These are phyloP conservation scores for Penicillium coffeae DNA, from an alignment of 495 filamentous ascomycete genomes.

Conservation along the genomic window DNA sequence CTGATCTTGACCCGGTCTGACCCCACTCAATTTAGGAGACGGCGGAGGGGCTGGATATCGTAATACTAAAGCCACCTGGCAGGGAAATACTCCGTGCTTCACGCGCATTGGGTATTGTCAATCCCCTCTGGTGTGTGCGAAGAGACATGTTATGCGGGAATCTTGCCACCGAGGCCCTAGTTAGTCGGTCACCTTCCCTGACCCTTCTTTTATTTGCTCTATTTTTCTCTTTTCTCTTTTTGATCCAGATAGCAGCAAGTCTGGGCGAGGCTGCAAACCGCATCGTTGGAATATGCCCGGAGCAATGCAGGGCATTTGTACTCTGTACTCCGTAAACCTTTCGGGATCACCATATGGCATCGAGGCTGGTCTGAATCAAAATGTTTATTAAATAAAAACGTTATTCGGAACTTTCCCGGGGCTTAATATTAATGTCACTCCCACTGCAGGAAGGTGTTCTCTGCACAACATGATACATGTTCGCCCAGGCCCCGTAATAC, in stretches of 20 bases:
- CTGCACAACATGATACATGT: no score
- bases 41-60: slow-evolving; percentile 10
- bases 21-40: slow-evolving; percentile 13
- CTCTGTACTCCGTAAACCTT: no score
- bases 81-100: slow-evolving; percentile 5
- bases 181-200: no score
- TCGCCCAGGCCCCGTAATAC: background rate
- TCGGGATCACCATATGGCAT: background rate
- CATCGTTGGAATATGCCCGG: no score
- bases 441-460: no score
- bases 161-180: slow-evolving; percentile 10
- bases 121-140: background rate
- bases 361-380: slow-evolving; percentile 6
- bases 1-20: slow-evolving; percentile 20
- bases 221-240: no score
- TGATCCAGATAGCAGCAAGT: slow-evolving; percentile 23
- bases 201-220: no score
- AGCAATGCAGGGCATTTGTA: slow-evolving; percentile 18
- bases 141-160: slow-evolving; percentile 4
- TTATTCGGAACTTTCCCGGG: background rate
- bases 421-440: no score
- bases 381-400: background rate
- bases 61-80: slow-evolving; percentile 19
- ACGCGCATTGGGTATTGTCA: slow-evolving; percentile 10
- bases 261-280: slow-evolving; percentile 18